Evolutionary conservation across 176 grass and related monocot species (phyloP).

Genomic region (Calamus simplicifolius): DNA sequence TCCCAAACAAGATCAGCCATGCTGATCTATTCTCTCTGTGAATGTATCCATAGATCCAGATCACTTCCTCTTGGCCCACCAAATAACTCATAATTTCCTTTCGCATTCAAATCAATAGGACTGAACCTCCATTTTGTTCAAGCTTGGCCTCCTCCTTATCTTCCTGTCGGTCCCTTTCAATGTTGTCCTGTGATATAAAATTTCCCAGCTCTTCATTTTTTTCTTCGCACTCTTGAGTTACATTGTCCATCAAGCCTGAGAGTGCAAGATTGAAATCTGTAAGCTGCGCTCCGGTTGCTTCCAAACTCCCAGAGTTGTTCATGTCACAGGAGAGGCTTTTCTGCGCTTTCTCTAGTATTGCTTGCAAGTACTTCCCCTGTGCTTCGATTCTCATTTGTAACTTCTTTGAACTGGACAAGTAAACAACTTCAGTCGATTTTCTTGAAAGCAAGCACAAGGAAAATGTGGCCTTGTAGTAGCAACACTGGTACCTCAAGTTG

Average conservation of each 20-base stretch:
- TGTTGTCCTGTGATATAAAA: slow-evolving; percentile 33
- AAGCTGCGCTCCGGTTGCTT: slow-evolving; percentile 45
- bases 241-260: slow-evolving; percentile 51
- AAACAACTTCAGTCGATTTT: no score
- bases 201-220: slow-evolving; percentile 30
- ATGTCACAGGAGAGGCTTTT: slow-evolving; percentile 46
- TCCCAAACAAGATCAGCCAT: slow-evolving; percentile 3
- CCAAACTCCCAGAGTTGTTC: slow-evolving; percentile 29
- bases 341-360: slow-evolving; percentile 75
- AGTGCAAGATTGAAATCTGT: slow-evolving; percentile 70
- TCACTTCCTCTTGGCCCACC: slow-evolving; percentile 38
- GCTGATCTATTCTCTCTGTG: slow-evolving; percentile 25
- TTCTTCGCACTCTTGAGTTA: slow-evolving; percentile 38
- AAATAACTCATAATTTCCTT: slow-evolving; percentile 49
- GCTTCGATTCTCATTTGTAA: slow-evolving; percentile 91
- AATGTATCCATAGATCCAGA: slow-evolving; percentile 39
- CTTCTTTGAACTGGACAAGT: slow-evolving; percentile 69
- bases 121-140: slow-evolving; percentile 23
- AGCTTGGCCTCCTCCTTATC: slow-evolving; percentile 36
- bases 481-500: slow-evolving; percentile 58
- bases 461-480: no score
- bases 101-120: slow-evolving; percentile 75
- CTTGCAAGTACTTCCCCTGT: slow-evolving; percentile 87
- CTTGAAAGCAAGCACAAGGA: no score
- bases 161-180: slow-evolving; percentile 27